Base-by-base conservation (phyloP, 2,329 filamentous ascomycete species). In the Talaromyces verruculosus region DNA sequence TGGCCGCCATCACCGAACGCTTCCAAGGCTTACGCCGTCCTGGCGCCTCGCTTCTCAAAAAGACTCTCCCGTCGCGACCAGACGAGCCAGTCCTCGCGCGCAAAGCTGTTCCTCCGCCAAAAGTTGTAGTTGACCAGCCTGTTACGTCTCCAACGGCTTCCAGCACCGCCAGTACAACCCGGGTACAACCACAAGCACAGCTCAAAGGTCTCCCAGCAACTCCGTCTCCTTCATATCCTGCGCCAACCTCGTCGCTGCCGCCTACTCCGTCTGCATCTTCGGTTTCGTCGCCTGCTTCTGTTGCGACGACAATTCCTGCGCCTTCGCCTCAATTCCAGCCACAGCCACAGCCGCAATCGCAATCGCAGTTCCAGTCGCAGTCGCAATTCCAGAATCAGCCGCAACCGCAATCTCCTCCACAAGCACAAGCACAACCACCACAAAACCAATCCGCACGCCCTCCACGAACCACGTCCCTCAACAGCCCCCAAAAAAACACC, bases 21-120 rank as follows among this genome's bases (percentile, higher is more conserved):
- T 61, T 67, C 15, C 66, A 67, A 30, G 66, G 66, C 49, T 59
- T 67, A 35, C 66, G 66, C 28, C 66, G 66, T 39, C 66, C 66
- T 2, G 66, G 66, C 28, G 66, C 66, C 10, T 67, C 66, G 7
- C 63, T 67, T 22, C 63, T 67, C 30, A 65, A 63, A 49, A 65
- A 65, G 43, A 43, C 35, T 35, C 58, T 65, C 5, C 66, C 66
- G 1, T 58, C 65, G 41, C 60, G 65, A 25, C 65, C 65, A 10
- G 61, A 58, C 43, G 65, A 66, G 43, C 61, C 61, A 7, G 65
- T 63, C 25, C 35, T 66, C 8, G 35, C 61, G 17, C 60, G 65
- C 51, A 66, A 66, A 28, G 65, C 65, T 25, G 60, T 66, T 1
- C 59, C 59, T 33, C 62, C 62, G 4, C 62, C 62, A 5, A 64